Base-by-base conservation (phyloP, 495 filamentous ascomycete genomes). In the Platismatia glauca region DNA sequence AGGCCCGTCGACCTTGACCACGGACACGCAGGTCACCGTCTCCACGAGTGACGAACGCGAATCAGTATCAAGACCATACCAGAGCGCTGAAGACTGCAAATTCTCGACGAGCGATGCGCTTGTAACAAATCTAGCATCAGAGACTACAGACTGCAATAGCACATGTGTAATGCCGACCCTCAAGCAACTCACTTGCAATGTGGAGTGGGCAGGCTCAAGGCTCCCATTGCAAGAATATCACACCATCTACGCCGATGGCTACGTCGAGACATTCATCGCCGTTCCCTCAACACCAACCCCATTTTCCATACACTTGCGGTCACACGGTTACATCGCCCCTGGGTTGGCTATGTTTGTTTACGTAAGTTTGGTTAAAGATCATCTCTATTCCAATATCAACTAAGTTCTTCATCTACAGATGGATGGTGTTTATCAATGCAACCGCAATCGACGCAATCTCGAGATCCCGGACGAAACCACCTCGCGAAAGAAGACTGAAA, bases 391-490 rank as follows among this genome's bases (percentile, higher is more conserved):
- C 15, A 53, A 52, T 1, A 7, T 9, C 20, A 8, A 33, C 50
- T 53, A 20, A 53, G 29, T 27, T 7, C 33, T 33, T 33, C 16
- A 3, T 53, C 29, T 33, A 27, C 29, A 58, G 57, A 79, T 80
- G 34, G 78, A 81, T 59, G 78, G 78, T 39, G 63, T 71, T 43
- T 78, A 78, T 60, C 78, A 81, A 61, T 76, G 75, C 69, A 81
- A 81, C 66, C 78, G 78, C 46, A 77, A 79, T 61, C 68, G 71
- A 7, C 64, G 59, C 12, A 66, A 69, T n/a, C 59, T 81, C n/a
- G 64, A 68, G 27, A 61, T 70, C 24, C 70, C 71, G 4, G 55
- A 41, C 20, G 60, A 65, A n/a, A 59, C 33, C n/a, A 61, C 61
- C 4, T 22, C 58, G 31, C 58, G 33, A 16, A 56, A 50, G 16